These are phyloP conservation scores for Fusarium abutilonis DNA, from an alignment of 2,329 filamentous ascomycete genomes.

Conservation along the genomic window DNA sequence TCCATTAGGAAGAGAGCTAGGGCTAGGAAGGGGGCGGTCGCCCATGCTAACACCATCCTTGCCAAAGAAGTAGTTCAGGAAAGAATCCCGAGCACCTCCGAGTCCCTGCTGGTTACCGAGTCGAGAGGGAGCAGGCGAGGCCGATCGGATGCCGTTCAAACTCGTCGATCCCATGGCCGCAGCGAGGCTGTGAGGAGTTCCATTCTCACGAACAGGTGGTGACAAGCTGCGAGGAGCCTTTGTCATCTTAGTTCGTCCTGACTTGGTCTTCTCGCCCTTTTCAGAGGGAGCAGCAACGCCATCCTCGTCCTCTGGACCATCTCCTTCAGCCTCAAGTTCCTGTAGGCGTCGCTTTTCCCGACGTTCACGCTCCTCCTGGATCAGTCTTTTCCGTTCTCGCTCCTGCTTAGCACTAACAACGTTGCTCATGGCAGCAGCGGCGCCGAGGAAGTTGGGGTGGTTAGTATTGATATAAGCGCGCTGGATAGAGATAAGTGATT, in stretches of 20 bases:
- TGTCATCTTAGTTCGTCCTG: conserved; percentile 46
- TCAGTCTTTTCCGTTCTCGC: conserved; percentile 81
- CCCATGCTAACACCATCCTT: conserved; percentile 75
- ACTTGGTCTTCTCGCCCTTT: conserved; percentile 61
- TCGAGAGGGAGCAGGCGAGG: conserved; percentile 59
- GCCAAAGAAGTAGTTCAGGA: conserved; percentile 98
- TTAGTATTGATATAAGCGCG: conserved; percentile 99
- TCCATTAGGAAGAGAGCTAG: conserved; percentile 40
- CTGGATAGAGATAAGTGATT: conserved; percentile 96
- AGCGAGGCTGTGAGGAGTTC: conserved; percentile 65
- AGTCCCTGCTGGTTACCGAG: conserved; percentile 62
- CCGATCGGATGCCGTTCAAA: conserved; percentile 63
- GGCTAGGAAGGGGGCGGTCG: conserved; percentile 51
- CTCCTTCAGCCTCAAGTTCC: conserved; percentile 83
- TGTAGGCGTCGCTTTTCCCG: conserved; percentile 85
- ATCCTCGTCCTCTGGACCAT: conserved; percentile 70
- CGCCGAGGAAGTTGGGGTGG: conserved; percentile 97
- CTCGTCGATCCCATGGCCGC: conserved; percentile 60
- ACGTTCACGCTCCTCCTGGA: conserved; percentile 86
- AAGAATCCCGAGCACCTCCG: conserved; percentile 82
- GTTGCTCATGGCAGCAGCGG: conserved; percentile 95
- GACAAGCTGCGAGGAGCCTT: conserved; percentile 79
- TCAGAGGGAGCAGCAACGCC: conserved; percentile 54
- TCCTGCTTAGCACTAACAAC: conserved; percentile 96
- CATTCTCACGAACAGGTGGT: conserved; percentile 78